Evolutionary conservation across 129 eudicot genomes (phyloP).

Genomic region (Lactuca saligna): DNA sequence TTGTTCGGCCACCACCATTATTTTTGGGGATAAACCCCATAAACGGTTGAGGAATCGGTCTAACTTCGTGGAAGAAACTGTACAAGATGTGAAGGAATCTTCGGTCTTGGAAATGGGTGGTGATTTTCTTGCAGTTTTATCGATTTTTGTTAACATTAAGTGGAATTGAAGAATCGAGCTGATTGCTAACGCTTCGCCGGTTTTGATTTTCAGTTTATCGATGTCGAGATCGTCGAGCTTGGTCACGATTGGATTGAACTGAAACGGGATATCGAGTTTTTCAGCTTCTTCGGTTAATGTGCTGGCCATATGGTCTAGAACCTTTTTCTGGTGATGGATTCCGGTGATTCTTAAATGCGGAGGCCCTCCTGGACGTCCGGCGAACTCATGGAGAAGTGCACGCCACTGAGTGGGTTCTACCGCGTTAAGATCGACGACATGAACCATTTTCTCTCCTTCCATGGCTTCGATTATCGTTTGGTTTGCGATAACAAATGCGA

Average conservation of each 20-base stretch:
- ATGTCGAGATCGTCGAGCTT: conserved; percentile 67
- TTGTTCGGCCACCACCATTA: conserved; percentile 88
- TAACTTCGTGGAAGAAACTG: conserved; percentile 42
- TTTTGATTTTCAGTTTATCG: conserved; percentile 76
- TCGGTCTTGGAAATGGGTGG: conserved; percentile 26
- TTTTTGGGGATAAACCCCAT: conserved; percentile 75
- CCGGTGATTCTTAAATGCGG: conserved; percentile 95
- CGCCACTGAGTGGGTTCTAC: conserved; percentile 90
- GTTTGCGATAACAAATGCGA: conserved; percentile 72
- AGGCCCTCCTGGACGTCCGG: conserved; percentile 96
- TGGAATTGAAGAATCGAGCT: conserved; percentile 80
- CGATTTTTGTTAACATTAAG: conserved; percentile 43
- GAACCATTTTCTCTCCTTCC: conserved; percentile 98
- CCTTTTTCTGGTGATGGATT: conserved; percentile 80
- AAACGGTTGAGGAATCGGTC: conserved; percentile 65
- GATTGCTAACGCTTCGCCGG: conserved; percentile 94
- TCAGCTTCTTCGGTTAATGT: conserved; percentile 80
- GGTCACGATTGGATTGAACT: conserved; percentile 75
- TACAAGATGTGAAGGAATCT: conserved; percentile 71
- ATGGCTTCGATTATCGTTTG: conserved; percentile 93
- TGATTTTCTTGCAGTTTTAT: conserved; percentile 23
- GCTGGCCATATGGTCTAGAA: conserved; percentile 82
- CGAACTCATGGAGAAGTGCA: conserved; percentile 77
- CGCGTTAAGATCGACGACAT: conserved; percentile 77
- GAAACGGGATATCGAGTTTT: conserved; percentile 89